Conservation (phyloP, 2,329 filamentous ascomycete genomes). For the Bimuria novae-zelandiae region DNA sequence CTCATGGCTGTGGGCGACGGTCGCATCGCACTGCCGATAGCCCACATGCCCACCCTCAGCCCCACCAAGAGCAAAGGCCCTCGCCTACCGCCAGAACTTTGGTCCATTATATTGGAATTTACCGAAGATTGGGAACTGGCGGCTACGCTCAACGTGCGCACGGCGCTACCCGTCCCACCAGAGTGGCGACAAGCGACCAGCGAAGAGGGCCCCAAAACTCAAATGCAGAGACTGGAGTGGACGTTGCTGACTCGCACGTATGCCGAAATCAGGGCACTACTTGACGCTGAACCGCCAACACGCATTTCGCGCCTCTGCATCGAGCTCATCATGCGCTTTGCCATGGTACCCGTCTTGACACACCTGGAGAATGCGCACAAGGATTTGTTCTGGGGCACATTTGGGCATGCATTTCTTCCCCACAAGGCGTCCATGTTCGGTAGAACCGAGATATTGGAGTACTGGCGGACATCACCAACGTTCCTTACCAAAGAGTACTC, state of each 20-base stretch:
- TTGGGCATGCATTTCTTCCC: constrained; percentile 78
- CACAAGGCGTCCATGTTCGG: constrained; percentile 91
- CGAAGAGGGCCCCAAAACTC: constrained; percentile 69
- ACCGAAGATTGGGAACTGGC: constrained; percentile 91
- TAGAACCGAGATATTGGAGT: constrained; percentile 81
- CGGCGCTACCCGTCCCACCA: constrained; percentile 71
- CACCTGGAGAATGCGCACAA: constrained; percentile 70
- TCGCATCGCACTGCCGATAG: constrained; percentile 51
- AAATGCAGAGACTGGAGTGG: constrained; percentile 82
- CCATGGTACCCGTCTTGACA: constrained; percentile 75
- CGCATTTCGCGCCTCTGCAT: constrained; percentile 82
- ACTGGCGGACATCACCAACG: constrained; percentile 83
- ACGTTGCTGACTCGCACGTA: constrained; percentile 76
- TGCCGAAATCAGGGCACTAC: constrained; percentile 71
- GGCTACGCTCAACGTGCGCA: constrained; percentile 78
- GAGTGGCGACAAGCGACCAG: constrained; percentile 71
- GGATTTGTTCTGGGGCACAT: constrained; percentile 84
- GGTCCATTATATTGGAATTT: constrained; percentile 84
- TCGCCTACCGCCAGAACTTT: constrained; percentile 78
- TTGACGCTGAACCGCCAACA: constrained; percentile 71
- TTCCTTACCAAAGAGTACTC: constrained; percentile 88
- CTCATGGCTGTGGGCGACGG: constrained; percentile 75
- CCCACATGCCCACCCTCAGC: constrained; percentile 39
- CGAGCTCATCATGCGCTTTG: constrained; percentile 90
- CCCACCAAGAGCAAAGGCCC: constrained; percentile 45